Percentiles rank a stretch among this genome's conserved stretches.
Conservation (phyloP, 164 flowering plant species). For the Sextonia rubra region DNA sequence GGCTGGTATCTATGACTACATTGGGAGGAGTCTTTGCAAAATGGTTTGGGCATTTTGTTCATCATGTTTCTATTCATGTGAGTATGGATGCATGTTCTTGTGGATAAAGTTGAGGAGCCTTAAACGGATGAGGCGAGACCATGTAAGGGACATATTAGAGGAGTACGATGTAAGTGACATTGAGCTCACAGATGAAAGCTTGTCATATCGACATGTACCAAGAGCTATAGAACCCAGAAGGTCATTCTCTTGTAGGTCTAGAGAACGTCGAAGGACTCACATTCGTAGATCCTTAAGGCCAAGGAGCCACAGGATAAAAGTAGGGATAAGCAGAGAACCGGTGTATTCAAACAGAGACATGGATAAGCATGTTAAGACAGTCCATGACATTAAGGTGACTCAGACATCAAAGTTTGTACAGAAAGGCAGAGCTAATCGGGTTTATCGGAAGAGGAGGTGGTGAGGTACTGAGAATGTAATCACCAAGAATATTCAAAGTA, state of each 20-base stretch:
- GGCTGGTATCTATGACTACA: conserved; percentile 38
- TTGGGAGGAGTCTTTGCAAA: conserved; percentile 30
- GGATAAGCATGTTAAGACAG: conserved; percentile 8
- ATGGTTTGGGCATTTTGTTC: conserved; percentile 32
- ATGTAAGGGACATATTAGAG: conserved; percentile 19
- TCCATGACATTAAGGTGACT: conserved; percentile 28
- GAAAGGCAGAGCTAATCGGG: conserved; percentile 16
- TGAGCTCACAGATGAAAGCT: conserved; percentile 13
- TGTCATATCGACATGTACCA: conserved; percentile 1
- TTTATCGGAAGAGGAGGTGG: conserved; percentile 6
- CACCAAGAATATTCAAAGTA: not conserved
- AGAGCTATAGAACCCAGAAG: conserved; percentile 11
- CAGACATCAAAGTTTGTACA: conserved; percentile 33
- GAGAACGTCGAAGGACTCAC: conserved; percentile 24
- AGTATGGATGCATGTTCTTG: conserved; percentile 35
- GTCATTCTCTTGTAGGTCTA: conserved; percentile 12
- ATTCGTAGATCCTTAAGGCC: conserved; percentile 41
- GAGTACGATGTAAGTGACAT: conserved; percentile 7
- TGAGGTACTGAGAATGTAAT: not conserved
- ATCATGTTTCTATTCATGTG: conserved; percentile 28
- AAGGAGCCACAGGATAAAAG: conserved; percentile 26
- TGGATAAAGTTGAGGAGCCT: conserved; percentile 21
- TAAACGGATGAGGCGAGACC: conserved; percentile 13
- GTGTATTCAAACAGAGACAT: conserved; percentile 8
- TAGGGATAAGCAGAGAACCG: conserved; percentile 24